Evolutionary conservation across 768 basidiomycete genomes (phyloP).

Genomic region (Albatrellus ellisii): DNA sequence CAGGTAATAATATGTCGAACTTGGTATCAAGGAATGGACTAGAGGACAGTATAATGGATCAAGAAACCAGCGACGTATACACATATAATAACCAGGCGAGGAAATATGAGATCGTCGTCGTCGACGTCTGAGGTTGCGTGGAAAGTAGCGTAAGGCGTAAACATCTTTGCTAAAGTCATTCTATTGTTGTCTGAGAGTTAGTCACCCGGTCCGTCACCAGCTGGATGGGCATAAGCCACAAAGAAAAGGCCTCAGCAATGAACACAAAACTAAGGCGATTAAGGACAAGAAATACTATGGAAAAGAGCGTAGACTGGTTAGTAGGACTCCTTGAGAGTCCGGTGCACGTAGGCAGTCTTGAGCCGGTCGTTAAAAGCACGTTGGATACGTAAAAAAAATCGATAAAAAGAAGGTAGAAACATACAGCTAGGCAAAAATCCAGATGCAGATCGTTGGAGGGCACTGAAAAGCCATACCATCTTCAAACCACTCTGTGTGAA

Average conservation of each 20-base stretch:
- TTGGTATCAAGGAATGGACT: too few relatives aligned
- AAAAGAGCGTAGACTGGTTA: background rate
- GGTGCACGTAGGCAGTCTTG: background rate
- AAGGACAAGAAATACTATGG: background rate
- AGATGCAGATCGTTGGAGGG: background rate
- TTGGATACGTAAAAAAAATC: background rate
- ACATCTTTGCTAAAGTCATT: background rate
- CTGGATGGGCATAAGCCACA: background rate
- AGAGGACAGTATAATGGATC: too few relatives aligned
- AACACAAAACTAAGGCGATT: background rate
- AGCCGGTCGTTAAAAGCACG: background rate
- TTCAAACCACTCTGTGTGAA: too few relatives aligned
- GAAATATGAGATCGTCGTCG: too few relatives aligned
- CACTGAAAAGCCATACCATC: slow-evolving; percentile 8
- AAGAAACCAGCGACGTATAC: too few relatives aligned
- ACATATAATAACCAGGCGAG: too few relatives aligned
- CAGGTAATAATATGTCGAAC: too few relatives aligned
- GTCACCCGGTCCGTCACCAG: background rate
- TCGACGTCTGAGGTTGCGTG: too few relatives aligned
- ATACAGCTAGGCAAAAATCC: too few relatives aligned
- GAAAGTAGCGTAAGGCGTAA: background rate
- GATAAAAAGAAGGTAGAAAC: slow-evolving; percentile 1
- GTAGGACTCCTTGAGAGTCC: slow-evolving; percentile 2
- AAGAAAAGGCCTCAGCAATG: background rate
- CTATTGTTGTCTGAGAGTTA: background rate